Evolutionary conservation across 345 rosid species (phyloP), one percentile per base, ranked within the genome.

Genomic region (Euphorbia tirucalli): DNA sequence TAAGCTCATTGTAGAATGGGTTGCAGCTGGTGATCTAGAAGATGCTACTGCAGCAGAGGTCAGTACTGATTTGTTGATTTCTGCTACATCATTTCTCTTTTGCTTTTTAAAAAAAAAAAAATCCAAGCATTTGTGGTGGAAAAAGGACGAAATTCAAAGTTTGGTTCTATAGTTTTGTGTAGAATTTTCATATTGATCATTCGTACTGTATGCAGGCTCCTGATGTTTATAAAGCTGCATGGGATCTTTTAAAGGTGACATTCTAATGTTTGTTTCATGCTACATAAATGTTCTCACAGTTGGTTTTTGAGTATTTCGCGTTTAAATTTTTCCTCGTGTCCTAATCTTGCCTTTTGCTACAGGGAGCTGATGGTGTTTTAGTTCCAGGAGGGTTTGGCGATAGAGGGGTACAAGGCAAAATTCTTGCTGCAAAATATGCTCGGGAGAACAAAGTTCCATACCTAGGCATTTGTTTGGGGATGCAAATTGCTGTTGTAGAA

Each of bases 351-450:
- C 16, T 52, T 27, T 39, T 11, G 64, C 31, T 71, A 77, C 85
- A 95, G 99, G 87, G 87, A 69, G 97, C 98, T 61, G 86, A 92
- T 78, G 94, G 99, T 75, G 75, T 91, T 72, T 72, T 95, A 59
- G 89, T 95, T 82, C 99, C 99, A 65, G 99, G 98, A 79, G 99
- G 99, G 35, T 95, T 95, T 87, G 99, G 98, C 72, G 97, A 93
- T 76, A 93, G 98, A 73, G 99, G 99, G 56, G 94, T 95, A 68
- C 80, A 78, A 65, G 99, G 99, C 79, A 96, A 93, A 92, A 90
- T 89, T 76, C 83, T 96, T 78, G 97, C 99, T 66, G 93, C 98
- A 44, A 93, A 88, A 68, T 91, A 89, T 84, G 97, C 97, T 60
- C 90, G 98, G 74, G 93, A 96, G 80, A 89, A 88, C 74, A 84